Evolutionary conservation across 495 filamentous ascomycete genomes (phyloP), one percentile per base, ranked within the genome.

Genomic region (Penicillium angulare): DNA sequence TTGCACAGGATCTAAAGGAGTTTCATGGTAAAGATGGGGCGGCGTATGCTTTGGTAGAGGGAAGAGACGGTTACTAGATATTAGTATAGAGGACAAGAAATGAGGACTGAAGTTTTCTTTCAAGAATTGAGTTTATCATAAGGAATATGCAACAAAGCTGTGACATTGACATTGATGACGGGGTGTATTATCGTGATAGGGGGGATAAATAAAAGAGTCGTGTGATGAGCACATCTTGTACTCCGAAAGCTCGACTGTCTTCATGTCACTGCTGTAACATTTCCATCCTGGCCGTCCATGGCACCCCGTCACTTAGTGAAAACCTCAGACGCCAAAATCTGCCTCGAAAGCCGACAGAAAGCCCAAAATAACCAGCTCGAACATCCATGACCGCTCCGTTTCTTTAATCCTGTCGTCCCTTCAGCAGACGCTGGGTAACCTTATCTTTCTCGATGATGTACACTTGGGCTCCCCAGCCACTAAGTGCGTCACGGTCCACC

Each of bases 361-460:
- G 53, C 55, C 61, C 55, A 56, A 64, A 59, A 55, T 43, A 61
- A 54, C 35, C 51, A 53, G 44, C 51, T 47, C 31, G 40, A 54
- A 43, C 50, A 40, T 35, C 35, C 18, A 18, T 44, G 36, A 40
- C 49, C 33, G 20, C 24, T 20, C 16, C 33, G 41, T 36, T 39
- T 31, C 27, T 68, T 67, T 77, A 86, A 64, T 87, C 84, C 67
- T 87, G 84, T 67, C 84, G 75, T 68, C 93, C 92, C 83, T 98
- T 98, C 65, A 98, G 73, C 80, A 97, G 80, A 64, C 93, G 80
- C 86, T 98, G 96, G 62, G 92, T 96, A 34, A 97, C 90, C 85
- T 97, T 97, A 73, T 95, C 90, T 80, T 97, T 98, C 81, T 97
- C 95, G 72, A 98, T 93, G 58, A 98, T 91, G 72, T 97, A 97